Percentiles rank a stretch among this genome's conserved stretches.
phyloP scores from a whole-genome alignment of 2,329 filamentous ascomycete species.

The Davidsoniella neocaledoniae region DNA sequence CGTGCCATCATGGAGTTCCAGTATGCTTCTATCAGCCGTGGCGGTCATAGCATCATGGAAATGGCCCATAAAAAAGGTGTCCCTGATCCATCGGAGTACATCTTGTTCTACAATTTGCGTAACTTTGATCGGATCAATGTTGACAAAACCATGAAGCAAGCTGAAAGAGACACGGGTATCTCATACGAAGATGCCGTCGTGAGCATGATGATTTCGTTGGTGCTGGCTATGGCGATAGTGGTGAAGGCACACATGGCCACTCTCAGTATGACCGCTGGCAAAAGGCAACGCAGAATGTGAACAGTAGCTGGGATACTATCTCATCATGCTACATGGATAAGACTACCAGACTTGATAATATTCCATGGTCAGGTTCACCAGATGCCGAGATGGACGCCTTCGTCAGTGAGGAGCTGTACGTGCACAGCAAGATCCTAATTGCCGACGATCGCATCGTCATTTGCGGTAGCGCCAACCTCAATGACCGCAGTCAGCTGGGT shows the following conservation, averaged over 20 bases:
- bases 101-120: conserved; percentile 70
- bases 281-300: conserved; percentile 30
- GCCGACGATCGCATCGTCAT: conserved; percentile 71
- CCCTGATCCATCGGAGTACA: conserved; percentile 51
- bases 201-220: conserved; percentile 44
- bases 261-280: conserved; percentile 56
- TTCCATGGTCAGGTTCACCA: conserved; percentile 37
- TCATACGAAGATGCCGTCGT: conserved; percentile 49
- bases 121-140: conserved; percentile 74
- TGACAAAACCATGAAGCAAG: conserved; percentile 41
- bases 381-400: conserved; percentile 43
- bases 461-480: conserved; percentile 50
- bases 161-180: conserved; percentile 47
- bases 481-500: conserved; percentile 58
- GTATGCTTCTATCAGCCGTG: conserved; percentile 63
- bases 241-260: conserved; percentile 20
- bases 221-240: conserved; percentile 24
- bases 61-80: conserved; percentile 51
- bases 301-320: conserved; percentile 48
- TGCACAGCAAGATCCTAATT: conserved; percentile 56
- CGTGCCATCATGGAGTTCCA: conserved; percentile 82
- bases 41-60: conserved; percentile 64
- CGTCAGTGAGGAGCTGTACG: conserved; percentile 45
- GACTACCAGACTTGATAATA: conserved; percentile 47
- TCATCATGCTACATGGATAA: conserved; percentile 69